These are phyloP conservation scores for Cicer pinnatifidum DNA, from an alignment of 306 rosid genomes.

Conservation along the genomic window DNA sequence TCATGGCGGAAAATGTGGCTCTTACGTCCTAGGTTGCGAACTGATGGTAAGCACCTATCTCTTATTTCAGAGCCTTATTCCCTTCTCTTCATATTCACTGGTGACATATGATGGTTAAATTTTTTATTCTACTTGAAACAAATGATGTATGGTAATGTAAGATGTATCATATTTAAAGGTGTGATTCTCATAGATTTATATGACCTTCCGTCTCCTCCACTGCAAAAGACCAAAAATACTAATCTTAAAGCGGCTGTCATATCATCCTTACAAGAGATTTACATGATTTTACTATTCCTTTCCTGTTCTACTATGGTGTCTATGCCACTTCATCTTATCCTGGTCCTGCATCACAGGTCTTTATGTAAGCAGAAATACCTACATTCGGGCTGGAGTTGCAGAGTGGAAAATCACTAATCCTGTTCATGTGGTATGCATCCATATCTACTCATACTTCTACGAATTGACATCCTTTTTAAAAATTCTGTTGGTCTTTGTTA, in stretches of 20 bases:
- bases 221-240: neutral
- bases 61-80: conserved; percentile 30
- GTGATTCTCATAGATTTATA: conserved; percentile 12
- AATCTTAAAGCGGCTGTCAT: conserved; percentile 3
- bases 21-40: conserved; percentile 83
- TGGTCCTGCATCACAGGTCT: conserved; percentile 62
- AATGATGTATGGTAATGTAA: conserved; percentile 15
- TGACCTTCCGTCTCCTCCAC: conserved; percentile 10
- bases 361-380: conserved; percentile 95
- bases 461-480: conserved; percentile 9
- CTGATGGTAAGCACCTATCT: conserved; percentile 67
- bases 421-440: conserved; percentile 77
- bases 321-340: conserved; percentile 36
- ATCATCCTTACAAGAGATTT: conserved; percentile 8
- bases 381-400: conserved; percentile 88
- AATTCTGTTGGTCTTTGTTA: neutral
- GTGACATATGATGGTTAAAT: neutral
- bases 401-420: conserved; percentile 94
- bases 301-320: conserved; percentile 9
- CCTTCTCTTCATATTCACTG: conserved; percentile 24
- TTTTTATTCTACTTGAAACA: conserved; percentile 7
- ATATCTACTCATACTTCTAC: conserved; percentile 11
- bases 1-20: conserved; percentile 99
- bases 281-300: conserved; percentile 22
- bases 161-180: neutral